phyloP scores from a whole-genome alignment of 345 rosid species.

The Gynandropsis gynandra region DNA sequence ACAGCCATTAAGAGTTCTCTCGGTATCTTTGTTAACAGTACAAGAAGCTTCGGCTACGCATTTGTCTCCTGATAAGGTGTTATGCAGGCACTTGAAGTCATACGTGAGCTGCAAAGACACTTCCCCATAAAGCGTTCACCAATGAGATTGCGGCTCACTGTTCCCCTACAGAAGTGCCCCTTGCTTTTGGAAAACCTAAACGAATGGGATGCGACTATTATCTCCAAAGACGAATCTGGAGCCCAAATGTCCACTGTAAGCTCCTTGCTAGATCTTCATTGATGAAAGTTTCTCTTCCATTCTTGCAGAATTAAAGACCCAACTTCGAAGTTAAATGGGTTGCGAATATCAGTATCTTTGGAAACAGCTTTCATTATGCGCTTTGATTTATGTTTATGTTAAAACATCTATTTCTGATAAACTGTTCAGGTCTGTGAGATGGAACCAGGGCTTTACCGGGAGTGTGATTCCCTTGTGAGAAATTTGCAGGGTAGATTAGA shows the following conservation, averaged over 20 bases:
- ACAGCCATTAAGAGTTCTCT: no score
- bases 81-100: constrained; percentile 79
- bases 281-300: no score
- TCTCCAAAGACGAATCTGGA: constrained; percentile 73
- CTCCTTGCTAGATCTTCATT: background rate
- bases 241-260: constrained; percentile 67
- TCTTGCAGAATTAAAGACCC: no score
- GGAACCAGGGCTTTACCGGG: constrained; percentile 74
- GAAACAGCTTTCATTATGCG: no score
- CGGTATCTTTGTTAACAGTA: no score
- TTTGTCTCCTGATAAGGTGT: no score
- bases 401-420: background rate
- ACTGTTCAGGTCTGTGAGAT: constrained; percentile 66
- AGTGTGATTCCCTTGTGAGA: constrained; percentile 73
- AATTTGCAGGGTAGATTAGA: constrained; percentile 79
- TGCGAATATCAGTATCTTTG: no score
- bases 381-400: background rate
- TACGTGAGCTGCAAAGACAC: constrained; percentile 91
- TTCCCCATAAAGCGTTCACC: constrained; percentile 90
- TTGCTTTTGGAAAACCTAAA: constrained; percentile 54
- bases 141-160: constrained; percentile 66
- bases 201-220: constrained; percentile 52
- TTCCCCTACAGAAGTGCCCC: constrained; percentile 36
- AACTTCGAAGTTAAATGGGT: no score
- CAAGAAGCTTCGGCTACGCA: background rate